Percentiles rank a stretch among this genome's conserved stretches.
phyloP scores from a whole-genome alignment of 352 stramenopile genomes.

The Nothophytophthora sp. region DNA sequence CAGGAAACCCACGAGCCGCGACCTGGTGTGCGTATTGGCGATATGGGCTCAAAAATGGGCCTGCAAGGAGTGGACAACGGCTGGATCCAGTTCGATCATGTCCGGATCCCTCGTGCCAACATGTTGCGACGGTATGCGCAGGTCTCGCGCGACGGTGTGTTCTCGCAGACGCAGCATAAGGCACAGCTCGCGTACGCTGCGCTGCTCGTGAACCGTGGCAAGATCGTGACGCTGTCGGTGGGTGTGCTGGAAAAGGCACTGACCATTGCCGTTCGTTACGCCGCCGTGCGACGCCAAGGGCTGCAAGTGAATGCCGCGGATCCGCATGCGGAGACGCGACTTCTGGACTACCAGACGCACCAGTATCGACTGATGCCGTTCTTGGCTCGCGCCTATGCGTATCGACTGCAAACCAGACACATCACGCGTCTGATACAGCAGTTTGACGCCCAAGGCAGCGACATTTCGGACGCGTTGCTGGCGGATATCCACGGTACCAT shows the following conservation, averaged over 20 bases:
- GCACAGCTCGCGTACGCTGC: slow-evolving; percentile 71
- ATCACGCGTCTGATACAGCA: slow-evolving; percentile 78
- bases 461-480: slow-evolving; percentile 71
- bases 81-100: slow-evolving; percentile 76
- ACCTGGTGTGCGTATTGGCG: slow-evolving; percentile 57
- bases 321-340: slow-evolving; percentile 72
- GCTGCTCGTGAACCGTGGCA: slow-evolving; percentile 74
- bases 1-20: slow-evolving; percentile 63
- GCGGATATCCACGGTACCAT: slow-evolving; percentile 95
- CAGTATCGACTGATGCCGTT: slow-evolving; percentile 93
- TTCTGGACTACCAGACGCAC: slow-evolving; percentile 96
- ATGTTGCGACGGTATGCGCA: slow-evolving; percentile 76
- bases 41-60: slow-evolving; percentile 73
- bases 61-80: slow-evolving; percentile 80
- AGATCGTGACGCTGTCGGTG: slow-evolving; percentile 70
- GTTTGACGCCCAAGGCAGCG: slow-evolving; percentile 81
- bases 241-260: slow-evolving; percentile 90
- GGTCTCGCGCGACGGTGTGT: slow-evolving; percentile 66
- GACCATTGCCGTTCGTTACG: slow-evolving; percentile 94
- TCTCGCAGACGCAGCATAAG: slow-evolving; percentile 60
- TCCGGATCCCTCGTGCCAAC: slow-evolving; percentile 70
- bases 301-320: slow-evolving; percentile 52
- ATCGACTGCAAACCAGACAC: slow-evolving; percentile 91
- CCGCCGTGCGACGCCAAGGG: slow-evolving; percentile 90
- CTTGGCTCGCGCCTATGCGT: slow-evolving; percentile 90